A percentile compares a stretch with the other conserved stretches of the same genome.
Evolutionary conservation across 2,329 filamentous ascomycete genomes (phyloP).

Genomic region (Phialophora macrospora): DNA sequence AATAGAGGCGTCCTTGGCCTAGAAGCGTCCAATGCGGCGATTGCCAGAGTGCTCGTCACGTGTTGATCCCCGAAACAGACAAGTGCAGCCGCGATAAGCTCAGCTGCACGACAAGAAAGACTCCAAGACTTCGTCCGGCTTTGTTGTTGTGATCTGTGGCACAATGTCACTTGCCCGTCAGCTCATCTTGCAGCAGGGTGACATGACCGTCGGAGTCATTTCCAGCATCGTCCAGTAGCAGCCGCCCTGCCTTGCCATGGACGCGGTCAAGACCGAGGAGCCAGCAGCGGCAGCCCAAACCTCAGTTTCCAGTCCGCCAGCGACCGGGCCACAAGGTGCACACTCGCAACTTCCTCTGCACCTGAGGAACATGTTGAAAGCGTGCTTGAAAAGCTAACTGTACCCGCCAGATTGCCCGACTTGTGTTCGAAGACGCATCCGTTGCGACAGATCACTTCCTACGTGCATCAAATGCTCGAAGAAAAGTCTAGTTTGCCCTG

Average conservation of each 20-base stretch:
- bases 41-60: background rate
- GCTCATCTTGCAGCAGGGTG: background rate
- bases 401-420: conserved; percentile 29
- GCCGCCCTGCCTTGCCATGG: conserved; percentile 10
- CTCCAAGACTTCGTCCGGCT: conserved; percentile 5
- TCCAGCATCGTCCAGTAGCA: background rate
- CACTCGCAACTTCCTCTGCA: conserved; percentile 15
- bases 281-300: conserved; percentile 3
- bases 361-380: background rate
- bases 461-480: conserved; percentile 40
- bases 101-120: conserved; percentile 9
- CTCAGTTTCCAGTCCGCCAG: conserved; percentile 16
- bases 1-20: too few relatives aligned
- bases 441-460: conserved; percentile 40
- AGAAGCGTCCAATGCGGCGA: background rate
- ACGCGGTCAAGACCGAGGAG: conserved; percentile 6
- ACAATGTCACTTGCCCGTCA: background rate
- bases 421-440: conserved; percentile 40
- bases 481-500: conserved; percentile 40
- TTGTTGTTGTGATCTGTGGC: background rate
- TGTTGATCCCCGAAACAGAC: background rate
- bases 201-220: background rate
- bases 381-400: conserved; percentile 17
- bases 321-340: conserved; percentile 30
- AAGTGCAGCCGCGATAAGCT: conserved; percentile 18